A percentile compares a stretch with the other conserved stretches of the same genome.
phyloP scores from a whole-genome alignment of 257 asterid species.

The Solanum clarkiae region DNA sequence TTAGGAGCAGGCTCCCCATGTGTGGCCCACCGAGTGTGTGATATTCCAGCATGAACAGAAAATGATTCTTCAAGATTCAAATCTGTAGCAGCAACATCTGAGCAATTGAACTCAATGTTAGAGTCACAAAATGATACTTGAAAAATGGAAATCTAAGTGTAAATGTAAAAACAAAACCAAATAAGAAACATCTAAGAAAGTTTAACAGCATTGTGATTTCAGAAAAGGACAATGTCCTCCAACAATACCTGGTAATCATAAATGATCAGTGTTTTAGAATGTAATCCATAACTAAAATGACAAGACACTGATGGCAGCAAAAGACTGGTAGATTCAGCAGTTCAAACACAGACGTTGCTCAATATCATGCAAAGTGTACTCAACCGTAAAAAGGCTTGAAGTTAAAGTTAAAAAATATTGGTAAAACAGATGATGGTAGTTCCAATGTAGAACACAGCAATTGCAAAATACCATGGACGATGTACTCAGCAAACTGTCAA shows the following conservation, averaged over 20 bases:
- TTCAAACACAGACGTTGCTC: background rate
- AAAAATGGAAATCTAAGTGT: background rate
- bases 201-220: background rate
- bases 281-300: background rate
- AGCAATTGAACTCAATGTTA: conserved; percentile 7
- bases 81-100: conserved; percentile 72
- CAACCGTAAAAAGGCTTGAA: background rate
- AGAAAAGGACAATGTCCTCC: background rate
- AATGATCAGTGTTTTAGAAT: background rate
- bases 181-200: background rate
- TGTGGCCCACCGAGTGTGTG: conserved; percentile 99
- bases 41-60: conserved; percentile 82
- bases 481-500: background rate
- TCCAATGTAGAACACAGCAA: background rate
- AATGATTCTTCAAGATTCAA: conserved; percentile 82
- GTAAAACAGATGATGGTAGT: background rate
- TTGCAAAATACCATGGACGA: background rate
- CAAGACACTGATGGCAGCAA: background rate
- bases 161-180: background rate
- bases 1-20: conserved; percentile 98
- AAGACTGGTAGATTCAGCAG: background rate
- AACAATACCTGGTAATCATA: background rate
- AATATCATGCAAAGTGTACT: background rate
- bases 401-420: background rate
- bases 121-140: background rate